Base-by-base conservation (phyloP, 768 basidiomycete species). In the Fibroporia radiculosa region DNA sequence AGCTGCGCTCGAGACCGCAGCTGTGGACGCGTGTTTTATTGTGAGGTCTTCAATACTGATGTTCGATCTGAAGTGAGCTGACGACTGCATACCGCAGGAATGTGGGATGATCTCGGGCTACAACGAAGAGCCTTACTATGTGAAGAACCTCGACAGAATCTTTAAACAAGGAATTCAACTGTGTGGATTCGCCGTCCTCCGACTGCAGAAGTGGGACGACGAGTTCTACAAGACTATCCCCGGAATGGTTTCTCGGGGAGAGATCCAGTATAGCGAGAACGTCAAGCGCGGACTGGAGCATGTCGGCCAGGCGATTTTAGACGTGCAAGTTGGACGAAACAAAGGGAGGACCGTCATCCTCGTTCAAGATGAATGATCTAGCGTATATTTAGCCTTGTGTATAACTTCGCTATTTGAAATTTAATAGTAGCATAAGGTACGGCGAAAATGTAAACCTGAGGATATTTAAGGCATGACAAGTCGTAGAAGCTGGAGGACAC, bases 261-360 rank as follows among this genome's bases (percentile, higher is more conserved):
- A 62, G 50, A 50, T 68, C 48, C 56, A 63, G 51, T 55, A 61
- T 39, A 35, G 49, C 48, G 57, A 68, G 51, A 40, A 63, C 42
- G 40, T 57, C 31, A 44, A 46, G 41, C 37, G 50, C 33, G 57
- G 64, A 3, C 45, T 68, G 3, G 56, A 61, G 40, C 40, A 56
- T 22, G 57, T 52, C 2, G 59, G 58, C 2, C 48, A 63, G 47
- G 63, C 59, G 18, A 48, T 67, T 23, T 7, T 57, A 19, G 54
- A 56, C 18, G 49, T 65, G 44, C 54, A 59, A 52, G 54, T 47
- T 23, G 64, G 64, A n/a, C 45, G 44, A 2, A 54, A 62, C 45
- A 50, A 33, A 1, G 62, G 51, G 12, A 66, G 66, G 48, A 54
- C 47, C 10, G 57, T 65, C 33, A 26, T 44, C 32, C 12, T 44